These are phyloP conservation scores for Straminergon stramineum DNA, from an alignment of 225 moss, liverwort and hornwort species.

Conservation along the genomic window DNA sequence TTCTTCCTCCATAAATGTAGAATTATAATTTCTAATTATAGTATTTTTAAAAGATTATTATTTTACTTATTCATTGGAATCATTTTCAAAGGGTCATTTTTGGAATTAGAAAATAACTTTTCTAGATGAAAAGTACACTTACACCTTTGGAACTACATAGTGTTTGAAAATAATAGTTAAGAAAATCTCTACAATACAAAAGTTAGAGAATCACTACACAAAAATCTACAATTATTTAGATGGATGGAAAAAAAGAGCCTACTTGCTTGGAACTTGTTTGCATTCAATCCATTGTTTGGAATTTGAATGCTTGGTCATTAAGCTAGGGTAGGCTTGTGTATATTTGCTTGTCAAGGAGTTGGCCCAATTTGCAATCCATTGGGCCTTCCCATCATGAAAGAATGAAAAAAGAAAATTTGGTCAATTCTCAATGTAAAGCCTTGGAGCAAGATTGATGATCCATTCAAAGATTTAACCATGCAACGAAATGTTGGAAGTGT, in stretches of 20 bases:
- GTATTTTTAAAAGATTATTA: no score
- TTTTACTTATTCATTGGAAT: background rate
- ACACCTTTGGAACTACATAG: background rate
- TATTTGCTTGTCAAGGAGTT: background rate
- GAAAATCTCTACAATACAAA: background rate
- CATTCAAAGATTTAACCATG: background rate
- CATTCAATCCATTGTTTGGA: background rate
- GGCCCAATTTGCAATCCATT: background rate
- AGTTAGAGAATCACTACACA: background rate
- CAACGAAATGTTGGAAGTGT: background rate
- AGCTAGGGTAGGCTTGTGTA: rapidly evolving
- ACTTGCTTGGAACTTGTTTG: background rate
- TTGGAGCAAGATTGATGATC: no score
- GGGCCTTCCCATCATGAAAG: rapidly evolving
- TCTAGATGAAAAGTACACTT: background rate
- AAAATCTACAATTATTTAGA: background rate
- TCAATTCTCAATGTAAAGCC: background rate
- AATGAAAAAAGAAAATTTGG: background rate
- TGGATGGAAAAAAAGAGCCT: background rate
- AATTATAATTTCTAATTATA: background rate
- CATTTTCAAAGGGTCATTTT: rapidly evolving
- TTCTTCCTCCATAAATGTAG: rapidly evolving
- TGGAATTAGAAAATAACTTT: background rate
- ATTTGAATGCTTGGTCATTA: background rate
- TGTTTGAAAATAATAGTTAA: background rate